Percentiles rank a stretch among this genome's conserved stretches.
These are phyloP conservation scores for Solanum medicagineum DNA, from an alignment of 257 asterid genomes.

Conservation along the genomic window DNA sequence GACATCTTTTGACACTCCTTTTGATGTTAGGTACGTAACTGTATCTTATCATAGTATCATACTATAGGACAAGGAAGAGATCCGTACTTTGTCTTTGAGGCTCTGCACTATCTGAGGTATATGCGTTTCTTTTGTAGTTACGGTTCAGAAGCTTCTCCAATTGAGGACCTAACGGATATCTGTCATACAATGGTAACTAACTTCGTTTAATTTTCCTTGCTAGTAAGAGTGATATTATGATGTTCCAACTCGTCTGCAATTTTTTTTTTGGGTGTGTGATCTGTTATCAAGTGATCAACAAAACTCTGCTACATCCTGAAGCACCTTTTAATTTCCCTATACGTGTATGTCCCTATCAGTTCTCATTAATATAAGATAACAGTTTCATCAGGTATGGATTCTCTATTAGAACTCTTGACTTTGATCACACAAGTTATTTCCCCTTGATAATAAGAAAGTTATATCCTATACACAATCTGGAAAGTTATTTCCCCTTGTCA, in stretches of 20 bases:
- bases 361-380: not conserved
- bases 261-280: not conserved
- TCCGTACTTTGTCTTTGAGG: not conserved
- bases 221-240: not conserved
- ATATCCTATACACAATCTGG: not conserved
- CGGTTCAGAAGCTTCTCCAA: constrained; percentile 78
- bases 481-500: no score
- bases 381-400: not conserved
- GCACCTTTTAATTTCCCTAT: not conserved
- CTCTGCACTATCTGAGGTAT: not conserved
- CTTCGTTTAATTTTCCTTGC: not conserved
- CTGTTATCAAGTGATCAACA: not conserved
- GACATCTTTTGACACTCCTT: constrained; percentile 69
- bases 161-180: constrained; percentile 43
- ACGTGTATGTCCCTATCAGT: not conserved
- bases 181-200: constrained; percentile 63
- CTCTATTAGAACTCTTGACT: not conserved
- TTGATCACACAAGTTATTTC: not conserved
- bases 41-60: not conserved
- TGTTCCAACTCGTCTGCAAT: not conserved
- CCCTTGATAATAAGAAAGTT: not conserved
- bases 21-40: constrained; percentile 65
- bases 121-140: constrained; percentile 40
- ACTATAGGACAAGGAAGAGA: not conserved
- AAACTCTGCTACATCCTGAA: not conserved